phyloP scores from a whole-genome alignment of 2,329 filamentous ascomycete species.

The Arthrobotrys pseudoclavata region DNA sequence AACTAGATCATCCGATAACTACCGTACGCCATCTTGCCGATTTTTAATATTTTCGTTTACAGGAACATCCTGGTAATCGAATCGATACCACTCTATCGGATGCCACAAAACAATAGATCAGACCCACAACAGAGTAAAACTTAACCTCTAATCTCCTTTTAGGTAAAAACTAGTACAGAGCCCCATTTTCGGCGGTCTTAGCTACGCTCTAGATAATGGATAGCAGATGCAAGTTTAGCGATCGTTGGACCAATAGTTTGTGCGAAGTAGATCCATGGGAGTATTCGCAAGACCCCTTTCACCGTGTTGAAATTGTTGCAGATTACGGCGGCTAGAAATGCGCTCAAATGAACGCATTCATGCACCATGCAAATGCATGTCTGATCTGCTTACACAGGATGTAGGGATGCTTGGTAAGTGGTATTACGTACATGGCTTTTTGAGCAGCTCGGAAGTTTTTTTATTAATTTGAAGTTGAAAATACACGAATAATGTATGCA shows the following conservation, averaged over 20 bases:
- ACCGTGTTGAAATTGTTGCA: constrained; percentile 30
- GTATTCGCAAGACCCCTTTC: background rate
- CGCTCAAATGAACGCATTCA: constrained; percentile 23
- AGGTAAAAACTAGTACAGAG: background rate
- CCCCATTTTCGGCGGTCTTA: constrained; percentile 1
- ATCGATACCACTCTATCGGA: background rate
- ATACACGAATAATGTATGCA: background rate
- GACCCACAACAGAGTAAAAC: background rate
- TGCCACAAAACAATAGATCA: background rate
- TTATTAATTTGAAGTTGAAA: background rate
- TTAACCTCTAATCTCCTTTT: no score
- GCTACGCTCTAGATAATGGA: background rate
- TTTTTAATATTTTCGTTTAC: constrained; percentile 7
- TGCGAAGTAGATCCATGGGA: background rate
- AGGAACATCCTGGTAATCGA: constrained; percentile 10
- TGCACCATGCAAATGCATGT: background rate
- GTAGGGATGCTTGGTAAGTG: constrained; percentile 14
- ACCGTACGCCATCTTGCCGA: background rate
- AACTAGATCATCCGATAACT: constrained; percentile 11
- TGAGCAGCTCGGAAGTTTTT: background rate
- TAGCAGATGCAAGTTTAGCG: background rate
- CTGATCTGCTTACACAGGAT: background rate
- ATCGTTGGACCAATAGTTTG: background rate
- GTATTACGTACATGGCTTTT: background rate
- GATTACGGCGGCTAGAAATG: constrained; percentile 24